A percentile compares a stretch with the other conserved stretches of the same genome.
These are phyloP conservation scores for Colletotrichum tropicale DNA, from an alignment of 2,329 filamentous ascomycete species.

Conservation along the genomic window DNA sequence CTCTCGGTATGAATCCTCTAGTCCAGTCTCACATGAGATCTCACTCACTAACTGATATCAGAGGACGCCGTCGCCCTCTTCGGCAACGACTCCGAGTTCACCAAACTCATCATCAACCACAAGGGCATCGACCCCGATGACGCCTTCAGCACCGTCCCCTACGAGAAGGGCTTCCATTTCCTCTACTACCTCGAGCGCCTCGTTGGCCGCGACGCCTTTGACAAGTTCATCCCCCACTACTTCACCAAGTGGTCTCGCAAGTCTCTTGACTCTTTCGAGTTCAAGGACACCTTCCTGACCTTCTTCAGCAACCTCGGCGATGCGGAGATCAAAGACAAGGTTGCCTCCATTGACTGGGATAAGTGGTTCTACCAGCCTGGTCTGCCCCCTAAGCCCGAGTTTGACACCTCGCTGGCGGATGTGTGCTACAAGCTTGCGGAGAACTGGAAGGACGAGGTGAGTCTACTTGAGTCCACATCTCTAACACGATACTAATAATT, in stretches of 20 bases:
- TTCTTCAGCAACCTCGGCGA: constrained; percentile 78
- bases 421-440: constrained; percentile 81
- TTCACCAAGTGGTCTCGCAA: constrained; percentile 85
- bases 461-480: constrained; percentile 18
- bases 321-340: constrained; percentile 64
- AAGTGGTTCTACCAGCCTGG: constrained; percentile 88
- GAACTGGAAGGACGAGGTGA: constrained; percentile 74
- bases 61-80: constrained; percentile 80
- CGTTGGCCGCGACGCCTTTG: constrained; percentile 84
- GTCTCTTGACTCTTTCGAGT: constrained; percentile 92
- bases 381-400: constrained; percentile 86
- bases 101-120: constrained; percentile 85
- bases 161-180: constrained; percentile 97
- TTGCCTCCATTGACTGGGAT: constrained; percentile 85
- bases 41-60: constrained; percentile 25
- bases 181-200: constrained; percentile 89
- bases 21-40: neutral
- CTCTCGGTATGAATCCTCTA: constrained; percentile 57
- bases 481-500: constrained; percentile 6
- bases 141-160: constrained; percentile 89
- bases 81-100: constrained; percentile 88
- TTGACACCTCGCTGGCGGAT: constrained; percentile 87
- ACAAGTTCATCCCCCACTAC: constrained; percentile 95
- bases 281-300: constrained; percentile 84
- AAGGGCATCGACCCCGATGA: constrained; percentile 94